These are phyloP conservation scores for Ustilago trichophora DNA, from an alignment of 1,284 basidiomycete species.

Conservation along the genomic window DNA sequence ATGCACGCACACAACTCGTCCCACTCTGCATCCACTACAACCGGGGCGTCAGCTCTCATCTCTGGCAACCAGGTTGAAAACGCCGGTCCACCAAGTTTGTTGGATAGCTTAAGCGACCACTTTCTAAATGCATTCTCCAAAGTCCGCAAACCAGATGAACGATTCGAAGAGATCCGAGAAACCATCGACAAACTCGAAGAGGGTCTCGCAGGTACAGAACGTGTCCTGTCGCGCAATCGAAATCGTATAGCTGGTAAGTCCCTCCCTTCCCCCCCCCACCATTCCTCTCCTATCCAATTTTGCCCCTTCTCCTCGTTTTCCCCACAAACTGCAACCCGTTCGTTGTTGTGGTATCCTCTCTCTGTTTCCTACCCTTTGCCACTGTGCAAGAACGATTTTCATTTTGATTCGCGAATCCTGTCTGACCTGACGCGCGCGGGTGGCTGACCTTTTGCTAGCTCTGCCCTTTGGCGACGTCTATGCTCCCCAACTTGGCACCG, in stretches of 20 bases:
- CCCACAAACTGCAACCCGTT: too few species aligned
- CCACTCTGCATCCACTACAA: conserved; percentile 14
- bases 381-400: too few species aligned
- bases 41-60: conserved; percentile 14
- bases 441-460: conserved; percentile 47
- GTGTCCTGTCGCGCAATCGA: conserved; percentile 53
- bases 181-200: conserved; percentile 95
- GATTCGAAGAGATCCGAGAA: conserved; percentile 90
- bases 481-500: conserved; percentile 52
- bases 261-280: neutral
- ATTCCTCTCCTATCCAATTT: too few species aligned
- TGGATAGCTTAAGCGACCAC: conserved; percentile 91
- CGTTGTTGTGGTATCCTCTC: too few species aligned
- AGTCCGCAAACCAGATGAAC: conserved; percentile 94
- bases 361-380: too few species aligned
- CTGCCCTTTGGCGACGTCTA: conserved; percentile 57
- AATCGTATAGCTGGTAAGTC: conserved; percentile 76
- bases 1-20: conserved; percentile 63
- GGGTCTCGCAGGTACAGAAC: conserved; percentile 80
- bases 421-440: conserved; percentile 6
- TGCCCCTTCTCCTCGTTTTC: too few species aligned
- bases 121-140: conserved; percentile 93
- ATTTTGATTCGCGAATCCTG: too few species aligned
- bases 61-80: conserved; percentile 32
- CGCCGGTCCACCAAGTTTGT: conserved; percentile 39